phyloP scores from a whole-genome alignment of 129 eudicot genomes.

The Helianthus annuus region HanXRQr2.0-SUNRISE NC_035449.2:132730961-132731460 shows the following conservation, averaged over 20 bases:
- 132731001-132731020: no score
- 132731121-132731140: no score
- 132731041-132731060: no score
- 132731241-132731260: background rate
- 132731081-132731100: background rate
- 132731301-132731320: background rate
- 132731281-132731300: background rate
- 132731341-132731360: no score
- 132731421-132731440: background rate
- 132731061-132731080: no score
- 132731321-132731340: background rate
- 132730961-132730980: no score
- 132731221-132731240: background rate
- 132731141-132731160: background rate
- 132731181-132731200: slow-evolving; percentile 17
- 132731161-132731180: slow-evolving; percentile 29
- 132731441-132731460: background rate
- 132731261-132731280: no score
- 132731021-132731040: no score
- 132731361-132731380: no score
- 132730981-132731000: no score
- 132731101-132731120: background rate
- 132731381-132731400: background rate
- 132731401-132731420: background rate
- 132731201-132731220: background rate